These are phyloP conservation scores for Amanita fuliginea DNA, from an alignment of 768 basidiomycete species.

Conservation along the genomic window DNA sequence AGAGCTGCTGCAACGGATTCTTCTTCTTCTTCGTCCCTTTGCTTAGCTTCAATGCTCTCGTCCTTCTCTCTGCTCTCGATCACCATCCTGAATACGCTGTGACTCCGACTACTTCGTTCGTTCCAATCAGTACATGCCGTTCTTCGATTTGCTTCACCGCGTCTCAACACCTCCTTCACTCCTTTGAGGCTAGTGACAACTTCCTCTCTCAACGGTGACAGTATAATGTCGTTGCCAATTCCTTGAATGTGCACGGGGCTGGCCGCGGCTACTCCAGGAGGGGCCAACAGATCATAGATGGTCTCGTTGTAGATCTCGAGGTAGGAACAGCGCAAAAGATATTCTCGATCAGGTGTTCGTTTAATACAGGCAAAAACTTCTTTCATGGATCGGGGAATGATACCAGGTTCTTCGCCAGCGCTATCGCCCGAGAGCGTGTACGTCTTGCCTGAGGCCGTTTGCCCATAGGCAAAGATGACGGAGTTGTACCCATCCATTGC, in stretches of 20 bases:
- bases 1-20: slow-evolving; percentile 9
- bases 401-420: slow-evolving; percentile 71
- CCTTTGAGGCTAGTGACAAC: slow-evolving; percentile 87
- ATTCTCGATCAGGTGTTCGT: slow-evolving; percentile 69
- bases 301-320: slow-evolving; percentile 96
- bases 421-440: slow-evolving; percentile 52
- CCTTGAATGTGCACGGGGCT: slow-evolving; percentile 71
- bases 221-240: slow-evolving; percentile 44
- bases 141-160: slow-evolving; percentile 79
- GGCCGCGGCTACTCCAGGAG: slow-evolving; percentile 38
- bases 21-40: slow-evolving; percentile 10
- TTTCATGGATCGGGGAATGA: slow-evolving; percentile 87
- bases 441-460: slow-evolving; percentile 66
- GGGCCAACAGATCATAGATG: slow-evolving; percentile 78
- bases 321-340: slow-evolving; percentile 91
- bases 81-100: slow-evolving; percentile 89
- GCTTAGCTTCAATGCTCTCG: slow-evolving; percentile 22
- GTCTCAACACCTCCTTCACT: slow-evolving; percentile 73
- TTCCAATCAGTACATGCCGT: slow-evolving; percentile 99
- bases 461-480: slow-evolving; percentile 90
- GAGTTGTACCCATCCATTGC: slow-evolving; percentile 98
- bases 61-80: slow-evolving; percentile 76
- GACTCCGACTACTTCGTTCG: slow-evolving; percentile 86
- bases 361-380: slow-evolving; percentile 85
- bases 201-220: slow-evolving; percentile 79